Base-by-base conservation (phyloP, 352 stramenopile species). In the Peronospora tabacina region DNA sequence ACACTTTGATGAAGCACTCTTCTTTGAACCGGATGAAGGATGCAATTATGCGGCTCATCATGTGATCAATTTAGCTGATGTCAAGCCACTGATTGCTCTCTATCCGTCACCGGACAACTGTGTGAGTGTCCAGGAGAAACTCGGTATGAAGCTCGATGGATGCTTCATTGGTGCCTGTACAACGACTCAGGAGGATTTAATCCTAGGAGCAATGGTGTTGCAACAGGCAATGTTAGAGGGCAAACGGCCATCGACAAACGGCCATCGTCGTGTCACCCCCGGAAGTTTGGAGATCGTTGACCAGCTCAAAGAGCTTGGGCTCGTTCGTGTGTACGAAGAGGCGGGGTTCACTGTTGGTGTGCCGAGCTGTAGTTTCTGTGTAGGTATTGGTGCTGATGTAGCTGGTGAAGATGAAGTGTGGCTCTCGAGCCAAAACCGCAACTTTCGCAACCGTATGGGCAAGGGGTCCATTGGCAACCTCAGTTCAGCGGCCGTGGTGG, bases 371-470 rank as follows among this genome's bases (percentile, higher is more conserved):
- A 85, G 71, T 53, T 90, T 82, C 61, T 93, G 82, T 42, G 58
- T 93, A 1, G 82, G 75, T 26, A 90, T 93, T 22, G 82, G 75
- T 34, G 80, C 79, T n/a, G 82, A 90, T 43, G 79, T 93, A 6
- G 79, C 80, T 3, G 73, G 72, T 7, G 79, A 90, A 45, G 81
- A 85, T 44, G 80, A 93, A 36, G 82, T 93, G 43, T 90, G 82
- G 80, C 77, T 93, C 44, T 38, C 33, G 33, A 83, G 65, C 24
- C 79, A 90, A 71, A 93, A 93, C 66, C 79, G 82, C 17, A 93
- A 93, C 66, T 93, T 89, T 66, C 75, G 80, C 45, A 90, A 90
- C 72, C 82, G 82, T 40, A 93, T 93, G 82, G 82, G 82, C 44
- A 76, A 74, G 46, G 80, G 79, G 26, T 90, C 77, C 13, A 90